Evolutionary conservation across 1,284 basidiomycete genomes (phyloP).

Genomic region (Ceratobasidium sp.): DNA sequence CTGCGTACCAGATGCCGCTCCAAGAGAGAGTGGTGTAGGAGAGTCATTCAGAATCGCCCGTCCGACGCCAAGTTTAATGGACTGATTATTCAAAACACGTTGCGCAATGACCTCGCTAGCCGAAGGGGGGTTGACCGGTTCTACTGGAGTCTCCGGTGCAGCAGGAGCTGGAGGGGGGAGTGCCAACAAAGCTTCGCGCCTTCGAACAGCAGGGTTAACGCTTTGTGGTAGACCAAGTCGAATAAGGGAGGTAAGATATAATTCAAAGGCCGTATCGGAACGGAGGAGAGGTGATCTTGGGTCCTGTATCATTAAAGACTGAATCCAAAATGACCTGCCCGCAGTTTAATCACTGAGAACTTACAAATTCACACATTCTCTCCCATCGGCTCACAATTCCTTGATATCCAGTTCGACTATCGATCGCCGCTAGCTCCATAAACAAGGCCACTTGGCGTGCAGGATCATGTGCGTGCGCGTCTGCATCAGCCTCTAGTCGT

Average conservation of each 20-base stretch:
- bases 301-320: constrained; percentile 55
- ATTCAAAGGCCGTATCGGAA: constrained; percentile 72
- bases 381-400: constrained; percentile 80
- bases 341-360: constrained; percentile 48
- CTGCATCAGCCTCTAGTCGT: constrained; percentile 74
- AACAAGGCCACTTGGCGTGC: constrained; percentile 73
- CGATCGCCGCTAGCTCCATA: constrained; percentile 67
- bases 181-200: constrained; percentile 58
- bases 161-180: constrained; percentile 31
- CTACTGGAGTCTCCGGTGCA: constrained; percentile 56
- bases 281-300: constrained; percentile 68
- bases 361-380: constrained; percentile 77
- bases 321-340: constrained; percentile 7
- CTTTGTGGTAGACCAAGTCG: constrained; percentile 64
- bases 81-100: constrained; percentile 56
- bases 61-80: constrained; percentile 41
- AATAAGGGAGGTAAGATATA: constrained; percentile 72
- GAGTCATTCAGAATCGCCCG: constrained; percentile 18
- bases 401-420: constrained; percentile 70
- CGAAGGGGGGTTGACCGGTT: constrained; percentile 49
- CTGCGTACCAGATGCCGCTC: constrained; percentile 15
- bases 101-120: constrained; percentile 59
- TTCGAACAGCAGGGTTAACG: constrained; percentile 67
- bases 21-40: constrained; percentile 27
- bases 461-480: constrained; percentile 70